phyloP scores from a whole-genome alignment of 331 rosid genomes.

The Pyracantha coccinea region DNA sequence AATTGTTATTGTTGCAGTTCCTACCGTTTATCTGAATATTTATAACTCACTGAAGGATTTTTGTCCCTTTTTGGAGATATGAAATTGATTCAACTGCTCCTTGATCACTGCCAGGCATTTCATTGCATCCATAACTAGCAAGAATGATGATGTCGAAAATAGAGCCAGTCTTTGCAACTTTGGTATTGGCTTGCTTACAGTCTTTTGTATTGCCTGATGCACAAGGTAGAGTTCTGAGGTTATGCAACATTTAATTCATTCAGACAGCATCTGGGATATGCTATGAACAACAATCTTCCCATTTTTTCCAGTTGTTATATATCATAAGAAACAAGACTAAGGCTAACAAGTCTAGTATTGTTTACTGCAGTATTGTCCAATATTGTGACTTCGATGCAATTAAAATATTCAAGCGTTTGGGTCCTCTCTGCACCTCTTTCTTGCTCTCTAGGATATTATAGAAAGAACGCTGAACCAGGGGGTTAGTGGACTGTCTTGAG shows the following conservation, averaged over 20 bases:
- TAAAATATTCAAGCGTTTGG: background rate
- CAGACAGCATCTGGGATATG: background rate
- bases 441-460: background rate
- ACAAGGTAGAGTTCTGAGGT: slow-evolving; percentile 47
- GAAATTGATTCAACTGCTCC: slow-evolving; percentile 6
- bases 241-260: background rate
- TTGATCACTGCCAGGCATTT: slow-evolving; percentile 14
- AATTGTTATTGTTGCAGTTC: background rate
- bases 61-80: slow-evolving; percentile 17
- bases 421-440: background rate
- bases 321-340: background rate
- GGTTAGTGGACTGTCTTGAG: background rate
- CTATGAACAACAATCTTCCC: background rate
- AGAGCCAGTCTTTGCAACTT: slow-evolving; percentile 30
- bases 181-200: slow-evolving; percentile 33
- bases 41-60: background rate
- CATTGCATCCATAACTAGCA: slow-evolving; percentile 5
- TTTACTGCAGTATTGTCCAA: background rate
- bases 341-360: background rate
- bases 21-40: background rate
- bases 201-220: slow-evolving; percentile 42
- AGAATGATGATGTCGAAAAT: slow-evolving; percentile 39
- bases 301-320: background rate
- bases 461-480: background rate
- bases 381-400: background rate